Evolutionary conservation across 371 early-diverging fungal species (phyloP).

Genomic region (Mortierella sp.): DNA sequence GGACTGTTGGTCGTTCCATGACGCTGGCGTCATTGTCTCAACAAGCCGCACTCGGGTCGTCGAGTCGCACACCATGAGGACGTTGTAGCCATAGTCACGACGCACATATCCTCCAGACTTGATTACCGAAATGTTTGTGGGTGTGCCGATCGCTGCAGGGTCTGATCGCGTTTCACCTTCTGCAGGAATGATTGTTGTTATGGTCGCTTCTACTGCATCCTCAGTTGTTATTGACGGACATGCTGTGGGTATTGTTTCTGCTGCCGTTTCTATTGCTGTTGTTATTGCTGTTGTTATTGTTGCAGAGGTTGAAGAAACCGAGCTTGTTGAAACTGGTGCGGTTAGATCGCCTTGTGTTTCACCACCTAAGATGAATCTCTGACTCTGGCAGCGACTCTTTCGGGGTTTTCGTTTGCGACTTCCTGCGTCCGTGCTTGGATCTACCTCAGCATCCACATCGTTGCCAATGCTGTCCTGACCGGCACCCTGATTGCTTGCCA

Average conservation of each 20-base stretch:
- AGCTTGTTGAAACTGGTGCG: background rate
- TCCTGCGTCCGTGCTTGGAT: background rate
- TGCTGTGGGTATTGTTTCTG: background rate
- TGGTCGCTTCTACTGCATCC: background rate
- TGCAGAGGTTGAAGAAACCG: background rate
- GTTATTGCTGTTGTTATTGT: background rate
- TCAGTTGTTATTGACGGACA: background rate
- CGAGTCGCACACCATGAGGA: conserved; percentile 32
- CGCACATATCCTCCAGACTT: conserved; percentile 28
- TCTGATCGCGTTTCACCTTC: background rate
- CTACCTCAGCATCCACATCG: background rate
- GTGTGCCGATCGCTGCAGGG: background rate
- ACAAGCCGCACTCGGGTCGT: conserved; percentile 43
- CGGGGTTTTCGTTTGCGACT: background rate
- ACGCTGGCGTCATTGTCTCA: conserved; percentile 20
- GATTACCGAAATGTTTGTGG: background rate
- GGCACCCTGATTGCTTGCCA: background rate
- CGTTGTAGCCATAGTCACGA: conserved; percentile 40
- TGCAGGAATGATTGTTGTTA: background rate
- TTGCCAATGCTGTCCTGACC: background rate
- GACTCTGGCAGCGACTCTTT: background rate
- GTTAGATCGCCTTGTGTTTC: background rate
- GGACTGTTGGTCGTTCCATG: conserved; percentile 24
- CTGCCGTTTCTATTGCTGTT: background rate
- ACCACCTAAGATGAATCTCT: background rate